phyloP scores from a whole-genome alignment of 257 asterid genomes.

The Sherardia arvensis region DNA sequence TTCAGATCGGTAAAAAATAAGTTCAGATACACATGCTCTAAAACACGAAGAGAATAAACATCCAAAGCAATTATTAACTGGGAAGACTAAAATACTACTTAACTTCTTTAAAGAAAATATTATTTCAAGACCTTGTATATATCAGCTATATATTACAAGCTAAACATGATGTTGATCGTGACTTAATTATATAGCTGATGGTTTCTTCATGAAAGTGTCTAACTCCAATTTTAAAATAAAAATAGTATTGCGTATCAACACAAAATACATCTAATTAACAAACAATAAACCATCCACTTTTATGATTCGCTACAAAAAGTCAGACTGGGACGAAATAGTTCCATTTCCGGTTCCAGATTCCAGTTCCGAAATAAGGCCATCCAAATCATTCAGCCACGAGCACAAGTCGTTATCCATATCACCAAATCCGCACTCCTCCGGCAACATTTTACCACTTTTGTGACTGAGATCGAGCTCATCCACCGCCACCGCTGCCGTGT shows the following conservation, averaged over 20 bases:
- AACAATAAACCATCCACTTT: not conserved
- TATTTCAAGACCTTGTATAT: not conserved
- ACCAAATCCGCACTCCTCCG: slow-evolving; percentile 24
- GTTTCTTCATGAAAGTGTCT: not conserved
- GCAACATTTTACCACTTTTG: slow-evolving; percentile 3
- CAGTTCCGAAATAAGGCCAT: slow-evolving; percentile 22
- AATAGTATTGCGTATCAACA: not conserved
- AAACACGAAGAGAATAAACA: too few species aligned
- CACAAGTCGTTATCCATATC: slow-evolving; percentile 43
- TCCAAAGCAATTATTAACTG: too few species aligned
- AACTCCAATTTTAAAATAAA: not conserved
- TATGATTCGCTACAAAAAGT: slow-evolving; percentile 1
- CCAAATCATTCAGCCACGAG: slow-evolving; percentile 54
- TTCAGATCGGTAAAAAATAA: too few species aligned
- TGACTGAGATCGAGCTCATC: not conserved
- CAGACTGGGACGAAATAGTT: not conserved
- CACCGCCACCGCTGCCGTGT: not conserved
- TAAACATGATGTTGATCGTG: not conserved
- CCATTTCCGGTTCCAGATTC: not conserved
- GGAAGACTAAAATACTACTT: too few species aligned
- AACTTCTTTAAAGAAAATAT: not conserved
- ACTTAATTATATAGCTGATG: not conserved
- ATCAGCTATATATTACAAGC: not conserved
- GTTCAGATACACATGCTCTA: too few species aligned
- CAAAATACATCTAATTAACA: not conserved